Evolutionary conservation across 306 rosid genomes (phyloP), one percentile per base, ranked within the genome.

Genomic region (Malus orientalis): DNA sequence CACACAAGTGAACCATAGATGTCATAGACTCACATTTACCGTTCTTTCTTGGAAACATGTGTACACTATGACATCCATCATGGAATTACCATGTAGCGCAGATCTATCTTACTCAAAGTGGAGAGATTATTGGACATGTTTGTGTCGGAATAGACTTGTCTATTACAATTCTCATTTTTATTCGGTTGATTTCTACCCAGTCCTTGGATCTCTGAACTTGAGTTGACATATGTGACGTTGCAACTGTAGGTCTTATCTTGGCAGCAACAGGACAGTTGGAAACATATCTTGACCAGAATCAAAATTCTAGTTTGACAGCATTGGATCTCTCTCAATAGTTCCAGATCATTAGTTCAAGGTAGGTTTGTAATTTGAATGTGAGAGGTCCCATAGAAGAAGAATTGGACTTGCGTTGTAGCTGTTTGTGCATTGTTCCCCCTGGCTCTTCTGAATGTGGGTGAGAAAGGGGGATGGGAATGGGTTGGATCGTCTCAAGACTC

Each of bases 251-350:
- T 92, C 88, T 96, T 62, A 84, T 96, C 78, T 71, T 91, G 90
- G 97, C 99, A 11, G 96, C 98, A 61, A 89, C 85, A 1, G 90
- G 97, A 70, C 88, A 88, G 87, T 86, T 96, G 83, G 89, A 91
- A 81, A 78, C 88, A 19, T 80, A 88, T 81, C 79, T 85, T 70
- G 79, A 84, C 74, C 75, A 81, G 78, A 85, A 82, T 71, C 79
- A 81, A 74, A 89, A 91, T 80, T 91, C 91, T 79, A 79, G 84
- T 78, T 78, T 86, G 84, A 88, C 73, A n/a, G 68, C 29, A 30
- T 45, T 64, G 65, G 18, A 33, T 60, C 55, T 55, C 54, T 49
- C 63, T 66, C 63, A 40, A 64, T 74, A 25, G 40, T 75, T 65
- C 58, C 55, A 67, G 64, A 25, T 44, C 70, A 69, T 80, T 75